Percentiles rank a stretch among this genome's conserved stretches.
Evolutionary conservation across 371 early-diverging fungal genomes (phyloP).

Genomic region (Mortierella sp.): DNA sequence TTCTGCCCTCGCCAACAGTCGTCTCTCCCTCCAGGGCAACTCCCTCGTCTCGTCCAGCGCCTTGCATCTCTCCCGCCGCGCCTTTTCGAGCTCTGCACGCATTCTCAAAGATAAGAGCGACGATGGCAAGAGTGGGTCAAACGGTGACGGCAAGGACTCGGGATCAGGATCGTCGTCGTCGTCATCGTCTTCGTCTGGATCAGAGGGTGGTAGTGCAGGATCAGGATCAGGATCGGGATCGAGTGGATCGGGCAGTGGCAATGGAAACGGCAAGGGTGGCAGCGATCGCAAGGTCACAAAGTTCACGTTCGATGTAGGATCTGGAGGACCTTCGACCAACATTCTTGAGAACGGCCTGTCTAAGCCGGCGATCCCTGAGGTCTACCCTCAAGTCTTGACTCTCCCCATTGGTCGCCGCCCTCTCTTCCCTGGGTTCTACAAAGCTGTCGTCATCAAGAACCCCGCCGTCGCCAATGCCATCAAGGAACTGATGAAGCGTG

Average conservation of each 20-base stretch:
- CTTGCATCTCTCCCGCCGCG: conserved; percentile 30
- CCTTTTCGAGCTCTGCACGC: conserved; percentile 42
- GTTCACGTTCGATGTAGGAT: conserved; percentile 52
- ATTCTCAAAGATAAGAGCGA: conserved; percentile 46
- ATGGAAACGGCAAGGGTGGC: conserved; percentile 18
- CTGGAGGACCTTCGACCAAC: conserved; percentile 48
- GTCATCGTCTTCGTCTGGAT: conserved; percentile 24
- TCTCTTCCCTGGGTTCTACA: conserved; percentile 97
- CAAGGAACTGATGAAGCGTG: conserved; percentile 89
- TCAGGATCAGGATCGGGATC: conserved; percentile 36
- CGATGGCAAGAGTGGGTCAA: conserved; percentile 23
- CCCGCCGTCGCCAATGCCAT: conserved; percentile 92
- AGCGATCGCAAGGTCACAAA: conserved; percentile 27
- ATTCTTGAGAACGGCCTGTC: conserved; percentile 73
- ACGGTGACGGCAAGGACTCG: conserved; percentile 40
- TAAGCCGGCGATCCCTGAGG: conserved; percentile 86
- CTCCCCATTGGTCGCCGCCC: conserved; percentile 95
- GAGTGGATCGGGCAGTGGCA: conserved; percentile 14
- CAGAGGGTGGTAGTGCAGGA: conserved; percentile 15
- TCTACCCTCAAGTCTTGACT: conserved; percentile 92
- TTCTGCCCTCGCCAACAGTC: conserved; percentile 8
- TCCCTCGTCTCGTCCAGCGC: background rate
- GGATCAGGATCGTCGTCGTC: conserved; percentile 32
- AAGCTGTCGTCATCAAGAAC: conserved; percentile 95
- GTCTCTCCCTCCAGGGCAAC: background rate